These are phyloP conservation scores for Straminergon stramineum DNA, from an alignment of 225 moss, liverwort and hornwort species.

Conservation along the genomic window DNA sequence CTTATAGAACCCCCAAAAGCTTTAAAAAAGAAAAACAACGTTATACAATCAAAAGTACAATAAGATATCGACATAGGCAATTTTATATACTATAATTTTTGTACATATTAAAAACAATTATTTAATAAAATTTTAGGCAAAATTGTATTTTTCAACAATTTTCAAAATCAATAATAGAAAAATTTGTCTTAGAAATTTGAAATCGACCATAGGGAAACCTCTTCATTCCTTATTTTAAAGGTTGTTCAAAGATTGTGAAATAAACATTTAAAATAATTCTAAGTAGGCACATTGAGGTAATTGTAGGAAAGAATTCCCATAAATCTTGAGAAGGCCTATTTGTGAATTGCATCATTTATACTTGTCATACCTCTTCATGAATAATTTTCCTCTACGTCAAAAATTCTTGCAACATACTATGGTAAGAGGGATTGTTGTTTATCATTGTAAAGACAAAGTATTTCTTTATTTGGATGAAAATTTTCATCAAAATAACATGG, in stretches of 20 bases:
- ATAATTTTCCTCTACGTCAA: too few relatives aligned
- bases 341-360: neutral
- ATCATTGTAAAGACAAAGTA: neutral
- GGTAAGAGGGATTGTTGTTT: neutral
- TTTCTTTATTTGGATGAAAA: neutral
- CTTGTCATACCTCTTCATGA: neutral
- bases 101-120: too few relatives aligned
- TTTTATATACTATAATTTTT: neutral
- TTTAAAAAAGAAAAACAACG: neutral
- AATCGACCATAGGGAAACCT: neutral
- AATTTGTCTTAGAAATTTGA: rapidly evolving
- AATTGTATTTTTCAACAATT: neutral
- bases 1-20: neutral
- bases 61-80: neutral
- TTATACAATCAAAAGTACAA: neutral
- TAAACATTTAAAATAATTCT: neutral
- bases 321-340: too few relatives aligned
- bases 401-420: neutral
- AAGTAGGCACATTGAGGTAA: neutral
- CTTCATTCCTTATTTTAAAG: neutral
- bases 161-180: neutral
- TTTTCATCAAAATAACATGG: neutral
- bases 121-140: too few relatives aligned
- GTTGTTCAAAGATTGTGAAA: neutral
- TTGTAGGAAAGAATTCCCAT: neutral